A percentile compares a stretch with the other conserved stretches of the same genome.
These are phyloP conservation scores for Papiliotrema terrestris DNA, from an alignment of 1,284 basidiomycete genomes.

Conservation along the genomic window DNA sequence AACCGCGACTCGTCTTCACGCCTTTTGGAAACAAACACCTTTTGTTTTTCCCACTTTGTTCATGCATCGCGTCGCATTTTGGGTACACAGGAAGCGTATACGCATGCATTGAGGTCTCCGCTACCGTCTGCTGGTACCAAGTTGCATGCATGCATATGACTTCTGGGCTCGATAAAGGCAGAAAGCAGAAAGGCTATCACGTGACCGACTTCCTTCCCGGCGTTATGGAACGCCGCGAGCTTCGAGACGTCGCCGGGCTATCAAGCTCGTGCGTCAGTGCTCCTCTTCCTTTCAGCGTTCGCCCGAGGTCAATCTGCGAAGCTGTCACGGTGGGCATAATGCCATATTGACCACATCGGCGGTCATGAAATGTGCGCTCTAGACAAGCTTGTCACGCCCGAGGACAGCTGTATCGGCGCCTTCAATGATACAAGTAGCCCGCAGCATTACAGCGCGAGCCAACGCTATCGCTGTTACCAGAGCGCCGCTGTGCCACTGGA, in stretches of 20 bases:
- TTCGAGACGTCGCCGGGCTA: not conserved
- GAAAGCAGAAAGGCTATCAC: constrained; percentile 4
- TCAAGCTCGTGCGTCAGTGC: too few species aligned
- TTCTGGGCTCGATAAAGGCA: not conserved
- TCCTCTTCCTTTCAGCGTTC: too few species aligned
- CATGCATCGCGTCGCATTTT: not conserved
- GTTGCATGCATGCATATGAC: constrained; percentile 2
- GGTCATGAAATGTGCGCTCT: too few species aligned
- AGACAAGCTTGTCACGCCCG: too few species aligned
- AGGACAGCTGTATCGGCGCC: too few species aligned
- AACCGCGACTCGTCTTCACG: not conserved
- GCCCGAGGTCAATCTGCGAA: too few species aligned
- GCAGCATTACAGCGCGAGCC: too few species aligned
- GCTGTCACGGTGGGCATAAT: too few species aligned
- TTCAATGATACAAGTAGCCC: too few species aligned
- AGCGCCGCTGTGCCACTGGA: too few species aligned
- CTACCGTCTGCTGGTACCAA: not conserved
- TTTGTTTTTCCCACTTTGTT: not conserved
- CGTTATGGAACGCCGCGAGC: constrained; percentile 3
- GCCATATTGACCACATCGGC: too few species aligned
- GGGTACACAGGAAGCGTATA: not conserved
- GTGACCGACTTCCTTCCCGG: constrained; percentile 7
- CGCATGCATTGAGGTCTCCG: not conserved
- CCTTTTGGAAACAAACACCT: constrained; percentile 9
- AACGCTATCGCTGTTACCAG: too few species aligned